Percentiles rank a stretch among this genome's conserved stretches.
Evolutionary conservation across 1,284 basidiomycete species (phyloP).

Genomic region (Ustilago cynodontis): DNA sequence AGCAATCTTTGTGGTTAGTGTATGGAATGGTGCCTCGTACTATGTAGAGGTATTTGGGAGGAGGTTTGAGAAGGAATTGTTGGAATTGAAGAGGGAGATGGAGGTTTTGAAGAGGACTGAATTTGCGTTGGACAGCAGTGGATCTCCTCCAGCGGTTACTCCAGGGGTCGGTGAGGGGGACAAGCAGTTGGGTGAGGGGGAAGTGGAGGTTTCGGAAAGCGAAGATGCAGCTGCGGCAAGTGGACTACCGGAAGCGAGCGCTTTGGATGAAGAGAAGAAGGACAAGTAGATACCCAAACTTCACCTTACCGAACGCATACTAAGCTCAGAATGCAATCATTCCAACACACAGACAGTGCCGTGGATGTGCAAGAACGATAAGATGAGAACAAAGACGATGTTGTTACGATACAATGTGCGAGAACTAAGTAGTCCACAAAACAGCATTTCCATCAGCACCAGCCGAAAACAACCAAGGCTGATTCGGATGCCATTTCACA

Average conservation of each 20-base stretch:
- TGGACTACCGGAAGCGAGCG: conserved; percentile 14
- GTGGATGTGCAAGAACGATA: neutral
- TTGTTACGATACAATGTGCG: neutral
- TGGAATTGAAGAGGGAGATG: conserved; percentile 39
- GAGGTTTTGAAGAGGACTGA: conserved; percentile 35
- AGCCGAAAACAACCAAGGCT: conserved; percentile 92
- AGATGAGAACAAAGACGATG: neutral
- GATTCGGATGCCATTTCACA: conserved; percentile 86
- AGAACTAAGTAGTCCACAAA: conserved; percentile 77
- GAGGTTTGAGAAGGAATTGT: conserved; percentile 58
- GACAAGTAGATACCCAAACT: conserved; percentile 5
- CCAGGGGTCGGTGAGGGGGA: neutral
- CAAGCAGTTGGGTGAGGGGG: conserved; percentile 3
- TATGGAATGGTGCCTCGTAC: conserved; percentile 56
- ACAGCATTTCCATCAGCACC: conserved; percentile 91
- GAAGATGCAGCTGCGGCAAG: conserved; percentile 32
- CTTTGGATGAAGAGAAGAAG: conserved; percentile 19
- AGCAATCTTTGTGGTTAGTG: conserved; percentile 48
- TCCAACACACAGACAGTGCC: neutral
- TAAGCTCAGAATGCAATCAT: neutral
- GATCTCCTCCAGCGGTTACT: neutral
- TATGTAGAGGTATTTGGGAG: conserved; percentile 74
- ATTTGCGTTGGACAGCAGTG: conserved; percentile 11
- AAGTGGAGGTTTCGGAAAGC: conserved; percentile 8
- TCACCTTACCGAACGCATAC: neutral